phyloP scores from a whole-genome alignment of 331 rosid species.

The Ulmus americana region DNA sequence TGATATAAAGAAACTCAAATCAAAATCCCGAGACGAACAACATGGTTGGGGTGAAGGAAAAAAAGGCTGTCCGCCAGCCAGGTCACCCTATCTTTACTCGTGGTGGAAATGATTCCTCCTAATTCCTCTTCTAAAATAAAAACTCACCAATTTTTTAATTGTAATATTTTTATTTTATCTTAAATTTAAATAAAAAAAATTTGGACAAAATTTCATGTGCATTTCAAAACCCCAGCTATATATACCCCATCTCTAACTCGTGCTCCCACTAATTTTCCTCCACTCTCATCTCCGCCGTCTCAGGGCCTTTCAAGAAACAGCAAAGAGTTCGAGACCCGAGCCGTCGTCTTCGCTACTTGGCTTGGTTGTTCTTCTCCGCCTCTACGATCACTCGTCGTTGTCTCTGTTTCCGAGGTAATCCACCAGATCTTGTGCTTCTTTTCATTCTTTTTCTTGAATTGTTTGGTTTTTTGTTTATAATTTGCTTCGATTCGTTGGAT shows the following conservation, averaged over 20 bases:
- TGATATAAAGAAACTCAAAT: background rate
- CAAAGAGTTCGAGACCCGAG: background rate
- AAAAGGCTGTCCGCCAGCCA: slow-evolving; percentile 33
- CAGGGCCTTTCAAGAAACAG: background rate
- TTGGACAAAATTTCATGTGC: slow-evolving; percentile 11
- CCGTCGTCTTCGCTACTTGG: background rate
- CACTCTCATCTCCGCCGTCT: slow-evolving; percentile 1
- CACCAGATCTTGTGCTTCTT: slow-evolving; percentile 6
- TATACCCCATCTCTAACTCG: background rate
- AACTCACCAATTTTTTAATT: background rate
- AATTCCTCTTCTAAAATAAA: background rate
- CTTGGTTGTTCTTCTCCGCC: background rate
- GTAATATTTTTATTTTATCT: background rate
- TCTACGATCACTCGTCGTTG: background rate
- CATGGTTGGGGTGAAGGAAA: background rate
- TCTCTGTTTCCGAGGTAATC: background rate
- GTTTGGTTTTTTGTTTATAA: background rate
- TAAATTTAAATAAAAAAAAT: background rate
- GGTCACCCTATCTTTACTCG: slow-evolving; percentile 34
- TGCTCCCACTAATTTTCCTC: slow-evolving; percentile 4
- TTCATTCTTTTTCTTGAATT: background rate
- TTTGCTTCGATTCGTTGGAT: background rate
- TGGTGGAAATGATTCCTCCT: slow-evolving; percentile 33
- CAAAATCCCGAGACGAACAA: background rate
- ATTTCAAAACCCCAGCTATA: slow-evolving; percentile 13